A percentile compares a stretch with the other conserved stretches of the same genome.
These are phyloP conservation scores for Russula ochroleuca DNA, from an alignment of 768 basidiomycete genomes.

Conservation along the genomic window DNA sequence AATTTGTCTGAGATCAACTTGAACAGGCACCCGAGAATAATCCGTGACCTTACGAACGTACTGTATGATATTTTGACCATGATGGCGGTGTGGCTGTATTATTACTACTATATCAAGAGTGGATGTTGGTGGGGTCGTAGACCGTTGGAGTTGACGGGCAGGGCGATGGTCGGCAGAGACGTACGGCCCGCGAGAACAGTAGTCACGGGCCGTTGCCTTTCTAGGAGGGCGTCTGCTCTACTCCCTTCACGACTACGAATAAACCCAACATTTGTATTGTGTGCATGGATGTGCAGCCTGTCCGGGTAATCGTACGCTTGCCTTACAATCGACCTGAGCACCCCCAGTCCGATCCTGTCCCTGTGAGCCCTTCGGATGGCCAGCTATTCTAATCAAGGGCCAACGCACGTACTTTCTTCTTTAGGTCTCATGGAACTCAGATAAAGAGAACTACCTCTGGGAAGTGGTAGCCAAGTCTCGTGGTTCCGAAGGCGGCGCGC, in stretches of 20 bases:
- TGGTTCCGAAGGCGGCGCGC: slow-evolving; percentile 63
- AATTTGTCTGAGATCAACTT: neutral
- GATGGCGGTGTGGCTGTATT: neutral
- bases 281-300: slow-evolving; percentile 20
- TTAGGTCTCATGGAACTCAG: slow-evolving; percentile 80
- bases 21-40: neutral
- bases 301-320: slow-evolving; percentile 67
- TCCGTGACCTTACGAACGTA: neutral
- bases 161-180: too few relatives aligned
- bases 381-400: neutral
- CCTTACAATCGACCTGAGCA: slow-evolving; percentile 76
- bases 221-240: neutral
- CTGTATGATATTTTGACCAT: neutral
- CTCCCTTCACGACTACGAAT: neutral
- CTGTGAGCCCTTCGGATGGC: slow-evolving; percentile 44
- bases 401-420: neutral
- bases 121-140: too few relatives aligned
- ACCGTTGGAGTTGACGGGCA: too few relatives aligned
- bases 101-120: too few relatives aligned
- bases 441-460: slow-evolving; percentile 84
- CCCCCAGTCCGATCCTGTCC: slow-evolving; percentile 59
- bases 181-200: too few relatives aligned
- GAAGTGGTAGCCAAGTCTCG: slow-evolving; percentile 79
- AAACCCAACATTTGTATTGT: neutral
- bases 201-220: neutral